These are phyloP conservation scores for Suhomyces wounanorum DNA, from an alignment of 1,139 yeast genomes.

Conservation along the genomic window DNA sequence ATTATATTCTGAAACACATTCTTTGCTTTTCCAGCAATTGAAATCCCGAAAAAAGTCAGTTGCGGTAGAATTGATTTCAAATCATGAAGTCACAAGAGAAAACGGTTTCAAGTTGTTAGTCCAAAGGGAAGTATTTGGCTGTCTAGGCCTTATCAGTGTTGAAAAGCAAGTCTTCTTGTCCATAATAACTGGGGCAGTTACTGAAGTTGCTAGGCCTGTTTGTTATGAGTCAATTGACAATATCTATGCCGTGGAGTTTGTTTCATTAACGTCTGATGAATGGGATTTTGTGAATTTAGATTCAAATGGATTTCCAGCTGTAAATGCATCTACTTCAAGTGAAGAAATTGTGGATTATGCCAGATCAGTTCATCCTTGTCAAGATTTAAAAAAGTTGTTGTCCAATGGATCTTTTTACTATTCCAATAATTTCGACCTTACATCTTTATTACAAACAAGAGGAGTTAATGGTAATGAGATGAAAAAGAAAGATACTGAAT, in stretches of 20 bases:
- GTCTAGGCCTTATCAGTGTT: conserved; percentile 78
- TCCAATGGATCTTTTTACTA: conserved; percentile 90
- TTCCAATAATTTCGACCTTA: conserved; percentile 88
- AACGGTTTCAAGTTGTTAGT: conserved; percentile 52
- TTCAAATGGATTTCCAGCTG: conserved; percentile 60
- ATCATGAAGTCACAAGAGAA: conserved; percentile 38
- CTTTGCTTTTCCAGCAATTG: conserved; percentile 49
- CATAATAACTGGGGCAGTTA: conserved; percentile 69
- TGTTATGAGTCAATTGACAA: conserved; percentile 77
- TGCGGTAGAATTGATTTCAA: conserved; percentile 54
- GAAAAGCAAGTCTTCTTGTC: conserved; percentile 71
- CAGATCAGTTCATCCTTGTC: conserved; percentile 76
- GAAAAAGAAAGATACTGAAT: conserved; percentile 29
- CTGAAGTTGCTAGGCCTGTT: conserved; percentile 82
- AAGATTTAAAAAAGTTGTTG: conserved; percentile 71
- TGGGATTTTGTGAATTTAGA: conserved; percentile 81
- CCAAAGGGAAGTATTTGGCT: conserved; percentile 68
- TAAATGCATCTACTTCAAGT: conserved; percentile 8
- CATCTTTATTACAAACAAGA: conserved; percentile 75
- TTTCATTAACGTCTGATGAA: conserved; percentile 65
- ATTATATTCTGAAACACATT: conserved; percentile 51
- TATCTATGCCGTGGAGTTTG: conserved; percentile 82
- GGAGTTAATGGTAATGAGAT: conserved; percentile 45
- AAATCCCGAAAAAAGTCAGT: conserved; percentile 36
- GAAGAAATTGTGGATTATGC: conserved; percentile 25